phyloP scores from a whole-genome alignment of 495 filamentous ascomycete genomes.

The Penicillium crystallinum region DNA sequence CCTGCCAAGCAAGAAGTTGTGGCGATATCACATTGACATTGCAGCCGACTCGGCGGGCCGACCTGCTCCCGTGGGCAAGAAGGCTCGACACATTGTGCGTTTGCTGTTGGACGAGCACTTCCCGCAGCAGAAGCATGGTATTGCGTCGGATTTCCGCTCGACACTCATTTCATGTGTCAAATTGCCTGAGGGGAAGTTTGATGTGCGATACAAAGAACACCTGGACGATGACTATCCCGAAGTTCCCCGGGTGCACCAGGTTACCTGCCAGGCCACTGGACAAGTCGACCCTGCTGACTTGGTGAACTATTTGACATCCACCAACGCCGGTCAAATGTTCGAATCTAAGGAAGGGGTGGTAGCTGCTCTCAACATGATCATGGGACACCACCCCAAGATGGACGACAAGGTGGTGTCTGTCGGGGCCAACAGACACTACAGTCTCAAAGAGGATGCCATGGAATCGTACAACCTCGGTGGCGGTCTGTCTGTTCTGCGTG shows the following conservation, averaged over 20 bases:
- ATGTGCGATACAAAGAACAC: conserved; percentile 40
- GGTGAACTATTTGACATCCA: conserved; percentile 49
- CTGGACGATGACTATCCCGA: conserved; percentile 35
- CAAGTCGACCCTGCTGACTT: conserved; percentile 45
- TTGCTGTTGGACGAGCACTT: conserved; percentile 44
- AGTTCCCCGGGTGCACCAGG: conserved; percentile 38
- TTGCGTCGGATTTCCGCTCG: conserved; percentile 57
- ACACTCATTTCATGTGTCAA: conserved; percentile 41
- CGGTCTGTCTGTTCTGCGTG: conserved; percentile 51
- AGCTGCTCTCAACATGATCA: conserved; percentile 52
- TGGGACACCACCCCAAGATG: conserved; percentile 37
- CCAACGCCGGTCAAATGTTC: conserved; percentile 36
- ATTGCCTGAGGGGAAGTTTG: conserved; percentile 27
- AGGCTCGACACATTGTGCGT: conserved; percentile 49
- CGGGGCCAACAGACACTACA: conserved; percentile 39
- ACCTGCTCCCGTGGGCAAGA: conserved; percentile 42
- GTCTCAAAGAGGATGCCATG: conserved; percentile 14
- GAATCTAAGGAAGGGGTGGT: conserved; percentile 35
- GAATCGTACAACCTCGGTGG: conserved; percentile 32
- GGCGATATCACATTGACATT: conserved; percentile 34
- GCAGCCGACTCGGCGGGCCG: conserved; percentile 19
- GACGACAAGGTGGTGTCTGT: conserved; percentile 25
- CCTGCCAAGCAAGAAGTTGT: conserved; percentile 29
- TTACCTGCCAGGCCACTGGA: conserved; percentile 39
- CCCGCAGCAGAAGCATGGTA: conserved; percentile 13